phyloP scores from a whole-genome alignment of 2,329 filamentous ascomycete species.

The Penicillium sp. region DNA sequence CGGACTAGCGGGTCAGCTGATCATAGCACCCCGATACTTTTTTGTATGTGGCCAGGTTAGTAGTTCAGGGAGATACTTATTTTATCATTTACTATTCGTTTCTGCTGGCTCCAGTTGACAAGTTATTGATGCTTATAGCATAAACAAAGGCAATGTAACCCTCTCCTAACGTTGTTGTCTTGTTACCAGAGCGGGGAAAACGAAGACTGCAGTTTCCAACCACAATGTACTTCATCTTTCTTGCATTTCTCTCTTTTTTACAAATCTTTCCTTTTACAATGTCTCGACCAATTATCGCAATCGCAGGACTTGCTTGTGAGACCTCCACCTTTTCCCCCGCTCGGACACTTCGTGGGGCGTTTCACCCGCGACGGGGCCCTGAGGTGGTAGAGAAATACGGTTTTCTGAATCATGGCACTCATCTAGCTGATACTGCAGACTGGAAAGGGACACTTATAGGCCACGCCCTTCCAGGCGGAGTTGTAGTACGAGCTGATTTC shows the following conservation, averaged over 20 bases:
- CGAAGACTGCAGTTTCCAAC: background rate
- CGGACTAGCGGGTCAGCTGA: background rate
- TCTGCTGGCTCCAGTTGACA: too few species aligned
- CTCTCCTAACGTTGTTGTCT: too few species aligned
- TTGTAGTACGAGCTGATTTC: slow-evolving; percentile 49
- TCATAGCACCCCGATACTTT: too few species aligned
- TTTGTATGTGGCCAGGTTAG: too few species aligned
- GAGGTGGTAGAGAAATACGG: slow-evolving; percentile 48
- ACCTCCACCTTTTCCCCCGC: slow-evolving; percentile 55
- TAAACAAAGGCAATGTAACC: background rate
- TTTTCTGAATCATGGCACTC: slow-evolving; percentile 45
- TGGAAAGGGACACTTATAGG: slow-evolving; percentile 55
- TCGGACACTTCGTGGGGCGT: slow-evolving; percentile 49
- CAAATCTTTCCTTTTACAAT: slow-evolving; percentile 14
- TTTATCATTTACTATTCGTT: too few species aligned
- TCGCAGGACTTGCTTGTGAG: slow-evolving; percentile 55
- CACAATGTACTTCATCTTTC: slow-evolving; percentile 15
- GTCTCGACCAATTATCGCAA: slow-evolving; percentile 48
- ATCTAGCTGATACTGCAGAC: slow-evolving; percentile 43
- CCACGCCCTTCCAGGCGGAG: slow-evolving; percentile 52
- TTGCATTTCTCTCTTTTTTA: background rate
- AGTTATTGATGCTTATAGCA: too few species aligned
- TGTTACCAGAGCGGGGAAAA: background rate
- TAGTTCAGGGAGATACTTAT: too few species aligned
- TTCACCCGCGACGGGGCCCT: slow-evolving; percentile 47